Conservation (phyloP, 2,329 filamentous ascomycete genomes). For the Neofusicoccum parvum region DNA sequence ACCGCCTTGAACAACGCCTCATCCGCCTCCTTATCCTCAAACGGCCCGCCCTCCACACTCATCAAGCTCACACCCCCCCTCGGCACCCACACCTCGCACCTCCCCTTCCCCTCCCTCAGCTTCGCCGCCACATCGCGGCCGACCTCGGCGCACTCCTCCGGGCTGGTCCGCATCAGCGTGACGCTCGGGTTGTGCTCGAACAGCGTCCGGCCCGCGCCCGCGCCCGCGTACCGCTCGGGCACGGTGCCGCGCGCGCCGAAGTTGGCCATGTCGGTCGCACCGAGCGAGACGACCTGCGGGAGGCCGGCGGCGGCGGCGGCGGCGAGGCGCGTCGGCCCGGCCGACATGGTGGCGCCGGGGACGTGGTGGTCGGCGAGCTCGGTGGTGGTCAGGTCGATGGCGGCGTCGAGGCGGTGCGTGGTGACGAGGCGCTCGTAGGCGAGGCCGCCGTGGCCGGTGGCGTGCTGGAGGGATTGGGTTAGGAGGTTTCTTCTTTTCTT, state of each 20-base stretch:
- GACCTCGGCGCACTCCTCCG: slow-evolving; percentile 59
- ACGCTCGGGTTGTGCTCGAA: slow-evolving; percentile 67
- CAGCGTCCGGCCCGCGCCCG: slow-evolving; percentile 53
- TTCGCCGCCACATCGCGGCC: slow-evolving; percentile 59
- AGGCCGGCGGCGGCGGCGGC: slow-evolving; percentile 60
- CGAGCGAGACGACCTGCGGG: slow-evolving; percentile 56
- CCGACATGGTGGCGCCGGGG: slow-evolving; percentile 64
- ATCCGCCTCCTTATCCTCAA: slow-evolving; percentile 55
- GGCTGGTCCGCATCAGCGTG: slow-evolving; percentile 66
- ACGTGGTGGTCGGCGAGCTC: slow-evolving; percentile 65
- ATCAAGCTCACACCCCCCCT: slow-evolving; percentile 64
- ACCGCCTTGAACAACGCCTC: slow-evolving; percentile 51
- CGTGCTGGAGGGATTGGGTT: slow-evolving; percentile 46
- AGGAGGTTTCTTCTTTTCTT: no score
- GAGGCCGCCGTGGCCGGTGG: slow-evolving; percentile 67
- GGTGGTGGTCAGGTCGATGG: slow-evolving; percentile 72
- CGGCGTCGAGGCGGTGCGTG: slow-evolving; percentile 62
- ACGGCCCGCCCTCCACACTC: slow-evolving; percentile 54
- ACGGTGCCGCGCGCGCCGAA: slow-evolving; percentile 61
- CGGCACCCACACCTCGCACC: slow-evolving; percentile 62
- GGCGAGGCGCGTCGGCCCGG: slow-evolving; percentile 59
- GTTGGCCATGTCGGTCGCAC: slow-evolving; percentile 56
- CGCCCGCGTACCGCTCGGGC: slow-evolving; percentile 53
- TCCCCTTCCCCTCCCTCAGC: slow-evolving; percentile 45
- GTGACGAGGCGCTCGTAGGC: slow-evolving; percentile 68